Conservation (phyloP, 2,329 filamentous ascomycete genomes). For the Stromatinia cepivora region DNA sequence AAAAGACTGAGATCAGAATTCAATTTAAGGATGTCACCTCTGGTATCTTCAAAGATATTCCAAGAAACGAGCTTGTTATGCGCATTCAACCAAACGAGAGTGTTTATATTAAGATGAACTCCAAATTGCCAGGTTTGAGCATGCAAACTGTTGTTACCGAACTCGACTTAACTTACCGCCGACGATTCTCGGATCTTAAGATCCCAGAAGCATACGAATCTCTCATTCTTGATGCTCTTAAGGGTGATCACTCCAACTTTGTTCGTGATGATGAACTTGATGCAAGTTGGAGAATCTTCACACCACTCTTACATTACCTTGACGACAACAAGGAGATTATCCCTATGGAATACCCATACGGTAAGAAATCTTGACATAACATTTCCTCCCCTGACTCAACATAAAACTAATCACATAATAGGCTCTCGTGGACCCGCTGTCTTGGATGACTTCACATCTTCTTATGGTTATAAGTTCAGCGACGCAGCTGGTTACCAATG, state of each 20-base stretch:
- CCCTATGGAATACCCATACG: constrained; percentile 99
- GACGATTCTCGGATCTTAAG: constrained; percentile 98
- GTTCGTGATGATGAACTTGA: constrained; percentile 96
- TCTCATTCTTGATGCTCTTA: constrained; percentile 92
- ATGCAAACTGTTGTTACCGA: constrained; percentile 99
- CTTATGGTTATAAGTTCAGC: constrained; percentile 97
- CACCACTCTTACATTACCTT: constrained; percentile 93
- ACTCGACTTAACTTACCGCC: constrained; percentile 95
- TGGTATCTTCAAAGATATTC: constrained; percentile 99
- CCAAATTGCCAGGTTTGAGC: constrained; percentile 94
- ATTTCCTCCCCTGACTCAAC: background rate
- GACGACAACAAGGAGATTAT: constrained; percentile 99
- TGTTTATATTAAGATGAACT: constrained; percentile 99
- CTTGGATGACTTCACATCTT: constrained; percentile 95
- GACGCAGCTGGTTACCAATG: constrained; percentile 95
- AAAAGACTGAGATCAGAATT: constrained; percentile 98
- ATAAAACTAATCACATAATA: constrained; percentile 43
- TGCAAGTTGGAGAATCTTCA: constrained; percentile 98
- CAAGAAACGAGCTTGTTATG: constrained; percentile 98
- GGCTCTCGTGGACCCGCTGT: constrained; percentile 95
- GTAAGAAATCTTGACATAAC: constrained; percentile 54
- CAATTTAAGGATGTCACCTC: constrained; percentile 99
- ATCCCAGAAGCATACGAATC: constrained; percentile 99
- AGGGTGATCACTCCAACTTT: constrained; percentile 99
- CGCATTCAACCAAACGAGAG: constrained; percentile 99